phyloP scores from a whole-genome alignment of 2,329 filamentous ascomycete species.

The Ascocoryne sarcoides region DNA sequence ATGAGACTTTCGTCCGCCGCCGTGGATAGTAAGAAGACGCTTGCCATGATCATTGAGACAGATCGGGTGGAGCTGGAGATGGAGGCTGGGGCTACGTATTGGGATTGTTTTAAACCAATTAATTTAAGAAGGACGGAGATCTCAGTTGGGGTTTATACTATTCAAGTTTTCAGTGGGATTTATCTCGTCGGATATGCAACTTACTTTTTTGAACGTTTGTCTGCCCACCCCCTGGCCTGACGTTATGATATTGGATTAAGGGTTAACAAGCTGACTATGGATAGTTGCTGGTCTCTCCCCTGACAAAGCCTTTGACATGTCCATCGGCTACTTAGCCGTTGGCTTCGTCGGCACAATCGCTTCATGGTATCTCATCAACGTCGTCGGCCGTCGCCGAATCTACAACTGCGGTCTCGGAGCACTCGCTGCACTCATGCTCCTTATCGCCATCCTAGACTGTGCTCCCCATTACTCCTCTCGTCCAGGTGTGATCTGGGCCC shows the following conservation, averaged over 20 bases:
- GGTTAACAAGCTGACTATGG: not conserved
- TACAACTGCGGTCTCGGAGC: constrained; percentile 48
- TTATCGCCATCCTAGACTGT: constrained; percentile 27
- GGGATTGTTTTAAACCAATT: constrained; percentile 43
- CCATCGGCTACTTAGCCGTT: constrained; percentile 54
- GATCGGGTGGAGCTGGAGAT: constrained; percentile 42
- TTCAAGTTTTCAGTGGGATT: constrained; percentile 54
- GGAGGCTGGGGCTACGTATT: constrained; percentile 35
- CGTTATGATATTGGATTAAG: too few relatives aligned
- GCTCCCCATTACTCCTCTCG: not conserved
- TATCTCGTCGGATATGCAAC: constrained; percentile 55
- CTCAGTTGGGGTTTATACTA: constrained; percentile 46
- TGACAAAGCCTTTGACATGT: constrained; percentile 49
- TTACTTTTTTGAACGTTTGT: constrained; percentile 43
- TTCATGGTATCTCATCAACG: constrained; percentile 56
- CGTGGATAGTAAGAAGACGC: constrained; percentile 34
- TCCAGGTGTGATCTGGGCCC: not conserved
- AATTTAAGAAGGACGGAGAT: constrained; percentile 45
- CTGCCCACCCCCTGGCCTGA: constrained; percentile 21
- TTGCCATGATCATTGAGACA: constrained; percentile 47
- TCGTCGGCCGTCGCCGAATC: constrained; percentile 52
- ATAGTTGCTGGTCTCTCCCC: constrained; percentile 47
- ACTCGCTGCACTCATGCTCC: constrained; percentile 44
- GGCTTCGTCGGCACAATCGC: constrained; percentile 53
- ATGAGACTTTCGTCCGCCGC: constrained; percentile 16